Conservation (phyloP, 2,329 filamentous ascomycete genomes). For the Chaetomium sp. region DNA sequence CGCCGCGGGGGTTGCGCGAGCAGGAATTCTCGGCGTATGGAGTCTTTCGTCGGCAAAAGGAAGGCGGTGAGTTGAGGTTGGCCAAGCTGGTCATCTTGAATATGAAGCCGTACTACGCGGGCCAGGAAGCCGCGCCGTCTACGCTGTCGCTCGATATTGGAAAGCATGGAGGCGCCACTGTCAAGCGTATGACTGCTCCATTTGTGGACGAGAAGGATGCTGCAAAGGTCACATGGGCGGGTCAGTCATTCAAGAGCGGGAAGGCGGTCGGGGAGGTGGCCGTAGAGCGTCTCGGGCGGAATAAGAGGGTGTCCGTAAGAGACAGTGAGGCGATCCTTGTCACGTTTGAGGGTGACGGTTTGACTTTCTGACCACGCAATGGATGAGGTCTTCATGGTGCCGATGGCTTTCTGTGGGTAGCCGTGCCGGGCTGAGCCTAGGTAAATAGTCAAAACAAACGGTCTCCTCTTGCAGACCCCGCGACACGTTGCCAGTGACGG, state of each 20-base stretch:
- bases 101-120: conserved; percentile 28
- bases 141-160: conserved; percentile 25
- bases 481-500: too few species aligned
- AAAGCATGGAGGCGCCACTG: conserved; percentile 20
- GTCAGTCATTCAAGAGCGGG: conserved; percentile 30
- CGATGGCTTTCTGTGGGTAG: not conserved
- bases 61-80: not conserved
- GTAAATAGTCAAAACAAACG: too few species aligned
- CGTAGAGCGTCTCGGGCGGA: conserved; percentile 18
- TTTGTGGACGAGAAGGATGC: conserved; percentile 30
- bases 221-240: conserved; percentile 30
- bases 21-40: conserved; percentile 28
- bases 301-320: conserved; percentile 13
- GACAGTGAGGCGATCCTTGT: conserved; percentile 30
- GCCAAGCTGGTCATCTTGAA: conserved; percentile 29
- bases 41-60: conserved; percentile 8
- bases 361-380: not conserved
- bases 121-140: conserved; percentile 9
- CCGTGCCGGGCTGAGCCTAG: too few species aligned
- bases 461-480: too few species aligned
- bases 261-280: conserved; percentile 19
- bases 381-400: not conserved
- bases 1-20: conserved; percentile 20
- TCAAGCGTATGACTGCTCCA: conserved; percentile 31
- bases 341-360: conserved; percentile 6